These are phyloP conservation scores for Fragilaria crotonensis DNA, from an alignment of 108 stramenopile species.

Conservation along the genomic window DNA sequence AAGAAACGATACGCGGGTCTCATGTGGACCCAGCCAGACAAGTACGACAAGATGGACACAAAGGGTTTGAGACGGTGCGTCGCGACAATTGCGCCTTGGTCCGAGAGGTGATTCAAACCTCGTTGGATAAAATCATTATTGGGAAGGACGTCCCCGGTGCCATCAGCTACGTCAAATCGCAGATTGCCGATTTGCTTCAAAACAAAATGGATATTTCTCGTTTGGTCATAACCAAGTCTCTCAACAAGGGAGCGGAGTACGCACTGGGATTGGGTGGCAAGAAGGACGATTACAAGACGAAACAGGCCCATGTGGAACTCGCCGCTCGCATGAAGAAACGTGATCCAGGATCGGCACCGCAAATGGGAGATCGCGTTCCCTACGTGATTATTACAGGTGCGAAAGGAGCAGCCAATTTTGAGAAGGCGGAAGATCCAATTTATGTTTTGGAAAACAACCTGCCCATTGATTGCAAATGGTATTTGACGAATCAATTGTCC, in stretches of 20 bases:
- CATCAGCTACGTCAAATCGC: slow-evolving; percentile 85
- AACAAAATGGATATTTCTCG: slow-evolving; percentile 99
- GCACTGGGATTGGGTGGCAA: slow-evolving; percentile 86
- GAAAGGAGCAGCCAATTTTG: slow-evolving; percentile 91
- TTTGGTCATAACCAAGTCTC: slow-evolving; percentile 96
- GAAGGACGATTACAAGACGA: slow-evolving; percentile 93
- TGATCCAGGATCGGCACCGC: slow-evolving; percentile 95
- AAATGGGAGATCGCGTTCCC: slow-evolving; percentile 99
- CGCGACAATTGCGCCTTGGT: slow-evolving; percentile 98
- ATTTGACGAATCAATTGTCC: slow-evolving; percentile 93
- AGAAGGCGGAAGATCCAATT: slow-evolving; percentile 97
- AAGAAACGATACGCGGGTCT: slow-evolving; percentile 99
- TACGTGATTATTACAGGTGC: slow-evolving; percentile 97
- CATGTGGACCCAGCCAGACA: slow-evolving; percentile 93
- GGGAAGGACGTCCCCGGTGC: slow-evolving; percentile 87
- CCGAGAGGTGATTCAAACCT: slow-evolving; percentile 93
- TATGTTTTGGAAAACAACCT: slow-evolving; percentile 96
- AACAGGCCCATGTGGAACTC: slow-evolving; percentile 98
- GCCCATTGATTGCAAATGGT: slow-evolving; percentile 97
- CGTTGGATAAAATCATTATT: slow-evolving; percentile 96
- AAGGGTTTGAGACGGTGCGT: slow-evolving; percentile 99
- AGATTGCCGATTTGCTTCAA: slow-evolving; percentile 93
- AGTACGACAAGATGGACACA: slow-evolving; percentile 98
- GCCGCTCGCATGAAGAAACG: slow-evolving; percentile 97
- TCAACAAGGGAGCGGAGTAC: slow-evolving; percentile 95